Base-by-base conservation (phyloP, 2,329 filamentous ascomycete genomes). In the Kalmusia sp. region DNA sequence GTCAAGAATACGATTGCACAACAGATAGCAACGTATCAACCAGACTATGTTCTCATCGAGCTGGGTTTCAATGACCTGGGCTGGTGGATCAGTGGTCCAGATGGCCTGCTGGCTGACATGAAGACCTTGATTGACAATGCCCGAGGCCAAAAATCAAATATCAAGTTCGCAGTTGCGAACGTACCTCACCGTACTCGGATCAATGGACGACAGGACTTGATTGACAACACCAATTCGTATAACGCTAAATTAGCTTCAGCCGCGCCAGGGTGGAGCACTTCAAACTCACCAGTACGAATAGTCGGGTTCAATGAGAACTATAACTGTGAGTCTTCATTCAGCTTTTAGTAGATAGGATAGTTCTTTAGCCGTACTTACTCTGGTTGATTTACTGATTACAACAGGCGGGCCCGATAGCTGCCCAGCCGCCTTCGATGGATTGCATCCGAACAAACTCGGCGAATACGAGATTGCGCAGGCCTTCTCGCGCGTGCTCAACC, bases 401-500 rank as follows among this genome's bases (percentile, higher is more conserved):
- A 14, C 15, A 45, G 39, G 47, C 37, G 34, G 39, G 12, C 47
- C 44, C 3, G 49, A 41, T 6, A 15, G 19, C 27, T 52, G 48
- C 24, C 54, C 49, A 14, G 54, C 25, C 9, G 54, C 12, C 4
- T 52, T 40, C 24, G 54, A 56, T 44, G 54, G 54, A 21, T 21
- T 56, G 19, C 54, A 56, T 21, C 54, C 49, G 27, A 56, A 56
- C 25, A 15, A 17, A 12, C 17, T 56, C 2, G 54, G 54, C n/a
- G 54, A 56, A 37, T 56, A 52, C 22, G n/a, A 56, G 12, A 56
- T 56, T 17, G 54, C 54, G 2, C 24, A 50, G 30, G 54, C 54
- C 15, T 56, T 56, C 22, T 37, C 51, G 4, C 28, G 31, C 6
- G 38, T 43, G 8, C 40, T 54, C 25, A 50, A 54, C 6, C 5